phyloP scores from a whole-genome alignment of 1,139 yeast species.

The Debaryomyces sp. region DNA sequence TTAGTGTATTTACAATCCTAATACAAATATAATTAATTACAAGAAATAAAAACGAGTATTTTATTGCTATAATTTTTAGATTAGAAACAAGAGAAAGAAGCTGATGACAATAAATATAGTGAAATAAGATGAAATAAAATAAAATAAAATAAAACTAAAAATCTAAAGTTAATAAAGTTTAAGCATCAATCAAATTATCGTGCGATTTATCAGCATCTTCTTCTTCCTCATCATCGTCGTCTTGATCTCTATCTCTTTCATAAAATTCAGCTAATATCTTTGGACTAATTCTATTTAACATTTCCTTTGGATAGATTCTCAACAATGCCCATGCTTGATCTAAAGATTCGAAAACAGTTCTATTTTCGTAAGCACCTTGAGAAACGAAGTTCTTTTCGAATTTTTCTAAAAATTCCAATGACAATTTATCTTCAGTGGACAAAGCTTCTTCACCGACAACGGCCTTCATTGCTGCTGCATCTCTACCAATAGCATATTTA shows the following conservation, averaged over 20 bases:
- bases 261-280: conserved; percentile 94
- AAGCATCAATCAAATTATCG: conserved; percentile 56
- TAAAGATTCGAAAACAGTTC: conserved; percentile 91
- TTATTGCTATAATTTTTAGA: conserved; percentile 1
- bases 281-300: conserved; percentile 97
- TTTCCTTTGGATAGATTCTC: conserved; percentile 98
- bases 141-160: background rate
- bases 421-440: conserved; percentile 94
- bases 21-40: background rate
- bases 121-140: conserved; percentile 4
- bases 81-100: conserved; percentile 2
- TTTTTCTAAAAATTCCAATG: conserved; percentile 95
- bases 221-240: conserved; percentile 56
- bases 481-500: conserved; percentile 98
- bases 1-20: background rate
- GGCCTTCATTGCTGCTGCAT: conserved; percentile 99
- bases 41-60: background rate
- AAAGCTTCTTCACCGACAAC: conserved; percentile 99
- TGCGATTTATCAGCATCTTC: conserved; percentile 40
- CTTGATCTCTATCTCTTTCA: conserved; percentile 76
- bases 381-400: conserved; percentile 93
- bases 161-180: conserved; percentile 13
- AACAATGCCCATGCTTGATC: conserved; percentile 98
- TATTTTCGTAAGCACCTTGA: conserved; percentile 96
- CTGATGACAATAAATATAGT: conserved; percentile 3